Evolutionary conservation across 768 basidiomycete genomes (phyloP).

Genomic region (Rhizopogon roseolus): DNA sequence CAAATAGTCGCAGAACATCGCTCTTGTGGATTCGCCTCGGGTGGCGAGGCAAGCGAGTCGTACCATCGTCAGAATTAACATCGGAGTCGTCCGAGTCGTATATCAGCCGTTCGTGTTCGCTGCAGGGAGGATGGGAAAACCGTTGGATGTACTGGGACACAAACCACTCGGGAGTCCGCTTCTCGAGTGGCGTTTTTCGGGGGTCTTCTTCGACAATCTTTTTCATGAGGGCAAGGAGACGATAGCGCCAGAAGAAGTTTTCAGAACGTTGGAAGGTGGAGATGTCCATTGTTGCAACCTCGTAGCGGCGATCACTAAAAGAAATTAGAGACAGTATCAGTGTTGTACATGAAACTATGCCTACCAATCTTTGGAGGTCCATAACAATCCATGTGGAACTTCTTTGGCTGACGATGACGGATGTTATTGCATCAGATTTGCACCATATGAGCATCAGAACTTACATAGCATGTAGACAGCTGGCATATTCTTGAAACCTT

Average conservation of each 20-base stretch:
- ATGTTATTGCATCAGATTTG: background rate
- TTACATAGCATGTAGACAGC: constrained; percentile 38
- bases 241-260: constrained; percentile 50
- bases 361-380: constrained; percentile 26
- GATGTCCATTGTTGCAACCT: constrained; percentile 42
- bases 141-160: constrained; percentile 35
- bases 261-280: constrained; percentile 36
- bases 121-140: constrained; percentile 21
- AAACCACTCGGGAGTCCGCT: constrained; percentile 48
- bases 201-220: constrained; percentile 35
- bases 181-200: constrained; percentile 23
- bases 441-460: constrained; percentile 1
- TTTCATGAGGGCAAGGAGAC: constrained; percentile 41
- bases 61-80: constrained; percentile 24
- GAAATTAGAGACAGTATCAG: constrained; percentile 2
- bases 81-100: constrained; percentile 21
- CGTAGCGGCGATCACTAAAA: constrained; percentile 37
- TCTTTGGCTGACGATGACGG: constrained; percentile 15
- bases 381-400: constrained; percentile 26
- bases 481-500: constrained; percentile 34
- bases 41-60: constrained; percentile 30
- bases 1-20: constrained; percentile 47
- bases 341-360: constrained; percentile 1
- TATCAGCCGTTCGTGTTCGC: constrained; percentile 30
- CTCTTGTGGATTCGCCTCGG: constrained; percentile 45